A percentile compares a stretch with the other conserved stretches of the same genome.
phyloP scores from a whole-genome alignment of 371 early-diverging fungal genomes.

The Zopfochytrium polystomum region DNA sequence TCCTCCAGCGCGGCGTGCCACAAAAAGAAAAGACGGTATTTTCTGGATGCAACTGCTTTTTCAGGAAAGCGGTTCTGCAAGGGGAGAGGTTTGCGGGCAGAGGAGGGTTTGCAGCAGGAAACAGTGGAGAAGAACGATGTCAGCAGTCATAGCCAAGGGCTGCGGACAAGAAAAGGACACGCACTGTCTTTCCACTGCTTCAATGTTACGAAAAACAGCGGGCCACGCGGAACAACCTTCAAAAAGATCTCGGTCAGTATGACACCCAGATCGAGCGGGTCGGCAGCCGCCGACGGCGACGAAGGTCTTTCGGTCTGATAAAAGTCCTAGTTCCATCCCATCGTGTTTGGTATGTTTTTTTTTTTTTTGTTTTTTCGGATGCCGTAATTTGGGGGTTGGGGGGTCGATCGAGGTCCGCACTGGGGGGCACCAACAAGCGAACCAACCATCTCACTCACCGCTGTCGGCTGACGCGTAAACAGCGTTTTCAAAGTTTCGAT shows the following conservation, averaged over 20 bases:
- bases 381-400: neutral
- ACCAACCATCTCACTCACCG: neutral
- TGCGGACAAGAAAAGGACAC: too few relatives aligned
- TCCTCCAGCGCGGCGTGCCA: constrained; percentile 16
- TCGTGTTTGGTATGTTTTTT: too few relatives aligned
- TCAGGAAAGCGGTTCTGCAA: constrained; percentile 88
- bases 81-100: too few relatives aligned
- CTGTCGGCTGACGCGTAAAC: constrained; percentile 54
- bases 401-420: neutral
- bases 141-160: too few relatives aligned
- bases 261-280: constrained; percentile 28
- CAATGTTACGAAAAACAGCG: neutral
- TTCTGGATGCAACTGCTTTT: constrained; percentile 86
- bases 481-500: constrained; percentile 80
- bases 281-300: too few relatives aligned
- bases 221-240: neutral
- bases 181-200: too few relatives aligned
- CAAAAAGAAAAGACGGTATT: constrained; percentile 53
- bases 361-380: neutral
- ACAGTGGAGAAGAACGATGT: constrained; percentile 14
- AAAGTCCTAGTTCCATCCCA: too few relatives aligned
- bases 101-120: neutral
- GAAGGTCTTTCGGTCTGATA: too few relatives aligned
- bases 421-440: neutral
- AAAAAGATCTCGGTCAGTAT: constrained; percentile 42